A percentile compares a stretch with the other conserved stretches of the same genome.
These are phyloP conservation scores for Penicillium sp. DNA, from an alignment of 2,329 filamentous ascomycete genomes.

Conservation along the genomic window DNA sequence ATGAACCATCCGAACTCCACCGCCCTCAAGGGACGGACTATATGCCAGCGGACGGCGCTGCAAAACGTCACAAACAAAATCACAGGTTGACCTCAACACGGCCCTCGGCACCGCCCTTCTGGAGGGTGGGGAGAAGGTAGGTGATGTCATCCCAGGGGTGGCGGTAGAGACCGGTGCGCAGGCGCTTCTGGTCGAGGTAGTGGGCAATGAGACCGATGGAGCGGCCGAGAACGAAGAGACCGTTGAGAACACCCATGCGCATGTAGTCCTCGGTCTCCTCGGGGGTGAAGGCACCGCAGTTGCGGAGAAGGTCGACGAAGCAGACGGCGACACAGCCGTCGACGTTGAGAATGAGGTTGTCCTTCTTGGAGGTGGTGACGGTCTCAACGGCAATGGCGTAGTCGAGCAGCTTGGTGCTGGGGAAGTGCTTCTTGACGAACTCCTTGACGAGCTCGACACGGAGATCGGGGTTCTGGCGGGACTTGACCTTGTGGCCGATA, in stretches of 20 bases:
- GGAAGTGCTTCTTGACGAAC: conserved; percentile 97
- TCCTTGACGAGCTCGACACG: conserved; percentile 99
- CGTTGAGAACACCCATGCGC: conserved; percentile 98
- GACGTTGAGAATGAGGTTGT: conserved; percentile 99
- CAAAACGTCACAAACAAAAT: conserved; percentile 35
- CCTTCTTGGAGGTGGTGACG: conserved; percentile 99
- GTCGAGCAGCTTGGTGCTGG: conserved; percentile 96
- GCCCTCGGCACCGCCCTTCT: conserved; percentile 73
- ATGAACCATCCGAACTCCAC: conserved; percentile 42
- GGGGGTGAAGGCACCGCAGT: conserved; percentile 92
- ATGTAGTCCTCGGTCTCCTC: conserved; percentile 99
- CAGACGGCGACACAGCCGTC: conserved; percentile 97
- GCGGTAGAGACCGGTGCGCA: conserved; percentile 97
- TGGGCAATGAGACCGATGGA: conserved; percentile 99
- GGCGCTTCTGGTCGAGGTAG: conserved; percentile 99
- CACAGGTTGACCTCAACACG: conserved; percentile 86
- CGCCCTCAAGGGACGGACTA: conserved; percentile 35
- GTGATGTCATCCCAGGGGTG: conserved; percentile 99
- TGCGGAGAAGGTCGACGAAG: conserved; percentile 96
- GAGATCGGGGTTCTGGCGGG: conserved; percentile 98
- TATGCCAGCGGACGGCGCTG: conserved; percentile 34
- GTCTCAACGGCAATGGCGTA: conserved; percentile 97
- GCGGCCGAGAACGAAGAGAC: conserved; percentile 95
- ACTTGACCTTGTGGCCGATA: conserved; percentile 99
- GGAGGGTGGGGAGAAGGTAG: conserved; percentile 82